Evolutionary conservation across 768 basidiomycete species (phyloP).

Genomic region (Mycena leptocephala): DNA sequence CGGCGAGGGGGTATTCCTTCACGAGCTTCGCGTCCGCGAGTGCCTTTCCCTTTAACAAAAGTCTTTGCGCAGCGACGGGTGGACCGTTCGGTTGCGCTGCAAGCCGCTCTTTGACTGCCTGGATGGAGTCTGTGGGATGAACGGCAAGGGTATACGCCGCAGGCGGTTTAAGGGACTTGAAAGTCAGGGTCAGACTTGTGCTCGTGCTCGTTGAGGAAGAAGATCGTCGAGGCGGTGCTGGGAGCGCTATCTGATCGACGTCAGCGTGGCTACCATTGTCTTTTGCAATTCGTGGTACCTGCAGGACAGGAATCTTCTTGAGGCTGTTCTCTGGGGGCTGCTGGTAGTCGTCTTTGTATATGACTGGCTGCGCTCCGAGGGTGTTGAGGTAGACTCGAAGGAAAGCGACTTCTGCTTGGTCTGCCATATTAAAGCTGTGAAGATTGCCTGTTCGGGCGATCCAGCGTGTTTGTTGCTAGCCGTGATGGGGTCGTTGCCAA

Average conservation of each 20-base stretch:
- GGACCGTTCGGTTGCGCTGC: constrained; percentile 80
- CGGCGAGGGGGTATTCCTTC: constrained; percentile 90
- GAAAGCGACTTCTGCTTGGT: constrained; percentile 78
- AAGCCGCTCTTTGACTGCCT: constrained; percentile 84
- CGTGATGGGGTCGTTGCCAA: too few relatives aligned
- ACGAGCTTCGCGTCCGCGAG: constrained; percentile 91
- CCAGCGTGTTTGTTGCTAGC: too few relatives aligned
- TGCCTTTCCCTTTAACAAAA: constrained; percentile 95
- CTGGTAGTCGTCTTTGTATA: constrained; percentile 83
- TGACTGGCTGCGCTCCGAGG: constrained; percentile 77
- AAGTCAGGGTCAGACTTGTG: constrained; percentile 82
- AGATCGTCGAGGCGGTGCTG: constrained; percentile 65
- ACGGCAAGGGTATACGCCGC: constrained; percentile 81
- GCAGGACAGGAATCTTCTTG: constrained; percentile 79
- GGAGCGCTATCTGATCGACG: constrained; percentile 67
- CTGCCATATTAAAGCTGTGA: constrained; percentile 49
- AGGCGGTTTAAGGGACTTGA: constrained; percentile 95
- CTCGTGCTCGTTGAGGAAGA: constrained; percentile 21
- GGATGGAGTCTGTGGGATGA: constrained; percentile 87
- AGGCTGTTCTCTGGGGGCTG: constrained; percentile 77
- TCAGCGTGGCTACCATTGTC: constrained; percentile 2
- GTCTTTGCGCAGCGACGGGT: constrained; percentile 84
- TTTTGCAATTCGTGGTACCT: too few relatives aligned
- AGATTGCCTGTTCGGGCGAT: not conserved
- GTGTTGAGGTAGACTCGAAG: constrained; percentile 77